Evolutionary conservation across 345 rosid species (phyloP).

Genomic region (Pugionium cornutum): DNA sequence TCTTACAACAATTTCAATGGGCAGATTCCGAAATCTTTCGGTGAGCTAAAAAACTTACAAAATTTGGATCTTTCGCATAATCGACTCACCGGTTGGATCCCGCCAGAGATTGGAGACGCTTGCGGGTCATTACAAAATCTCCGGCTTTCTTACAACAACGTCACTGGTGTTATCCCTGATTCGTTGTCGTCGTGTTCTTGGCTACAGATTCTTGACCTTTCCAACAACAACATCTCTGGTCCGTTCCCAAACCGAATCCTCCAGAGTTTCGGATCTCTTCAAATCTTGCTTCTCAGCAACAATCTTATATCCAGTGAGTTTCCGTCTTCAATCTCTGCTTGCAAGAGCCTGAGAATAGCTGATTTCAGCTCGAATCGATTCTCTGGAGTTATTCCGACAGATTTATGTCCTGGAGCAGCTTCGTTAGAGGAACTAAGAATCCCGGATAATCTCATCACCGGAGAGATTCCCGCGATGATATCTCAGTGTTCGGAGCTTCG

Average conservation of each 20-base stretch:
- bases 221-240: constrained; percentile 86
- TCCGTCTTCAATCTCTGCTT: constrained; percentile 65
- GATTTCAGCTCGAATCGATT: constrained; percentile 84
- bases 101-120: constrained; percentile 66
- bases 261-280: constrained; percentile 56
- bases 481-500: constrained; percentile 80
- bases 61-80: constrained; percentile 78
- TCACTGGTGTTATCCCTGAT: constrained; percentile 71
- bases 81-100: constrained; percentile 79
- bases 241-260: constrained; percentile 67
- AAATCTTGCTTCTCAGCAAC: constrained; percentile 63
- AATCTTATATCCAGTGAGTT: constrained; percentile 73
- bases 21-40: constrained; percentile 63
- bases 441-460: constrained; percentile 74
- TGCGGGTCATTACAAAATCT: constrained; percentile 67
- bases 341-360: constrained; percentile 60
- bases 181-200: constrained; percentile 67
- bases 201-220: constrained; percentile 72
- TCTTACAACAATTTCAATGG: constrained; percentile 65
- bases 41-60: constrained; percentile 57
- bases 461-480: constrained; percentile 69
- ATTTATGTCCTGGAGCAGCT: constrained; percentile 82
- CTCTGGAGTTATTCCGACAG: constrained; percentile 70
- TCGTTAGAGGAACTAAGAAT: constrained; percentile 75
- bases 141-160: constrained; percentile 68